Evolutionary conservation across 192 early-diverging fungal genomes (phyloP), one percentile per base, ranked within the genome.

Genomic region (Mortierella antarctica): DNA sequence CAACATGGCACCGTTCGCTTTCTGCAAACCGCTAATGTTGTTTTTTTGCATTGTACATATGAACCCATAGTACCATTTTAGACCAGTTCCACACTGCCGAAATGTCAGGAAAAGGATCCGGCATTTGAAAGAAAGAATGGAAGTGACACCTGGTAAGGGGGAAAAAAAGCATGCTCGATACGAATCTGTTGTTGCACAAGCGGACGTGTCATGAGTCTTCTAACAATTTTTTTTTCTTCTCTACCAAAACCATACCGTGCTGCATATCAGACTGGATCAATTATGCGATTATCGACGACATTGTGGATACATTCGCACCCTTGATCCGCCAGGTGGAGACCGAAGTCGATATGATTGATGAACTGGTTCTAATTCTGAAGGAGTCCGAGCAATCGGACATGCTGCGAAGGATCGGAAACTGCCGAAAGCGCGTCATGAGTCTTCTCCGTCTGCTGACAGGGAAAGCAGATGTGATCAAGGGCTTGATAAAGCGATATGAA

Each of bases 331-430:
- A 89, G 60, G 87, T 95, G n/a, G 94, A 96, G 70, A 67, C 91
- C 13, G 95, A 96, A 71, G 92, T 92, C 2, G 90, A 93, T 64
- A 86, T 90, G 21, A 93, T 96, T 59, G 95, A 96, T 69, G 94
- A 96, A 57, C 76, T 96, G 9, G 93, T 95, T 7, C 60, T 96
- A 47, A 90, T 94, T 18, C 71, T 93, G 41, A 91, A 89, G 21
- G 88, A 93, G 73, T 88, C 90, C 0, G 95, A 95, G 54, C 86
- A 84, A 15, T 45, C 78, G 10, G 86, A 88, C 57, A 88, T 89
- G 88, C 51, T 90, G 20, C 64, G 83, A 23, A 73, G 87, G 23
- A 90, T 89, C 31, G 83, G 89, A 21, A 78, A 78, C 31, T 89
- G 85, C 39, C 77, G 84, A 52, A 83, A 86, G 69, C 72, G 73